These are phyloP conservation scores for Neurospora cerealis DNA, from an alignment of 495 filamentous ascomycete species.

Conservation along the genomic window DNA sequence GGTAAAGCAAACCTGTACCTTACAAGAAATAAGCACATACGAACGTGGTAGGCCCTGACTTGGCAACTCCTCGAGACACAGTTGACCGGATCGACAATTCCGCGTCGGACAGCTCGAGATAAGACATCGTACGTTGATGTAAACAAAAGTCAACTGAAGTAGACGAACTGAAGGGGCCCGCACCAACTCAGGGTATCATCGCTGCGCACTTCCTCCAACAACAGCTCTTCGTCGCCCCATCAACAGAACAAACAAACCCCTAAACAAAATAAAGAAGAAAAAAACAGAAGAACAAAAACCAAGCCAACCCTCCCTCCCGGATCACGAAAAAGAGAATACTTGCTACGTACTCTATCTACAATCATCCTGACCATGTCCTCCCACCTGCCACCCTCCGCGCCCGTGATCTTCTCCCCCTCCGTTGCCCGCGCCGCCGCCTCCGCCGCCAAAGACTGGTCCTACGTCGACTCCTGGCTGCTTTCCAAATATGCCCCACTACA, in stretches of 20 bases:
- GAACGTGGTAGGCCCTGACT: not conserved
- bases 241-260: not conserved
- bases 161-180: not conserved
- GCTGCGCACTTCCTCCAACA: not conserved
- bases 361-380: constrained; percentile 31
- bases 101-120: not conserved
- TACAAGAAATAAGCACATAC: not conserved
- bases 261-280: not conserved
- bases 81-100: not conserved
- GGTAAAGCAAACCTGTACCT: not conserved
- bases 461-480: constrained; percentile 71
- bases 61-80: not conserved
- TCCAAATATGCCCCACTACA: constrained; percentile 43
- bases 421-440: constrained; percentile 53
- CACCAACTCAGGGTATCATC: not conserved
- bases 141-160: not conserved
- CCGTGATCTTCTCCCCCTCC: constrained; percentile 59
- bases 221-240: not conserved
- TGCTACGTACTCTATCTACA: not conserved
- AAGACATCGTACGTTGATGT: not conserved
- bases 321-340: not conserved
- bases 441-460: constrained; percentile 77
- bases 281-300: not conserved
- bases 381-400: constrained; percentile 39
- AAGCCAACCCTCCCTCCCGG: not conserved